Evolutionary conservation across 2,329 filamentous ascomycete genomes (phyloP).

Genomic region (Arthrobotrys pseudoclavata): DNA sequence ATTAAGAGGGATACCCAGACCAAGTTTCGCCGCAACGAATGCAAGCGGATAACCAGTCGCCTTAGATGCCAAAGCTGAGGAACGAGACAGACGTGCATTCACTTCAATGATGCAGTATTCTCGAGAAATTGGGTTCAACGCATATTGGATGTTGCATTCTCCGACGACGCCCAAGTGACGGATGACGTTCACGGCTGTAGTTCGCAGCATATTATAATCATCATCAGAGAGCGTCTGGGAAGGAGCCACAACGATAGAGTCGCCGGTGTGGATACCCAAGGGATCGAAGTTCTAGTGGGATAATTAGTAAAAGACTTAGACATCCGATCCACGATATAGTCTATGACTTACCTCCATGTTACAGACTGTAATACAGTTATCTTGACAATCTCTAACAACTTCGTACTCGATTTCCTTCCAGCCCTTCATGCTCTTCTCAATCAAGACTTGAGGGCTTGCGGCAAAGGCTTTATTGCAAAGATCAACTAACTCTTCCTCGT

Average conservation of each 20-base stretch:
- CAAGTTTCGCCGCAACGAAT: slow-evolving; percentile 96
- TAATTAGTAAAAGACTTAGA: slow-evolving; percentile 5
- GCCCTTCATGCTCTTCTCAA: slow-evolving; percentile 98
- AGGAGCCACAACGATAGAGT: slow-evolving; percentile 97
- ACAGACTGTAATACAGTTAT: slow-evolving; percentile 99
- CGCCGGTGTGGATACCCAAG: slow-evolving; percentile 95
- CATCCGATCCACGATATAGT: background rate
- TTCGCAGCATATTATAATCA: slow-evolving; percentile 99
- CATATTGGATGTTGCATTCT: slow-evolving; percentile 99
- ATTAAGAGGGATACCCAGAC: slow-evolving; percentile 92
- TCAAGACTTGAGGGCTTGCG: slow-evolving; percentile 93
- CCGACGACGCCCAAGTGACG: slow-evolving; percentile 96
- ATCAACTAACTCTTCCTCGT: slow-evolving; percentile 83
- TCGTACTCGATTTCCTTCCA: slow-evolving; percentile 99
- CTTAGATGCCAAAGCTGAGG: slow-evolving; percentile 95
- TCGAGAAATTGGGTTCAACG: slow-evolving; percentile 90
- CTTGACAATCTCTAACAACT: slow-evolving; percentile 91
- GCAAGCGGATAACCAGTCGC: slow-evolving; percentile 96
- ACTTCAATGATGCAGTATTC: slow-evolving; percentile 99
- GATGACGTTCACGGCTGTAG: slow-evolving; percentile 96
- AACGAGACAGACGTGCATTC: slow-evolving; percentile 94
- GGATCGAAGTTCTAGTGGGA: slow-evolving; percentile 84
- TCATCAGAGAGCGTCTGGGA: slow-evolving; percentile 97
- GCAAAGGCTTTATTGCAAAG: slow-evolving; percentile 96
- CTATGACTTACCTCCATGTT: slow-evolving; percentile 81